Base-by-base conservation (phyloP, 108 stramenopile species). In the Parmales sp. region DNA sequence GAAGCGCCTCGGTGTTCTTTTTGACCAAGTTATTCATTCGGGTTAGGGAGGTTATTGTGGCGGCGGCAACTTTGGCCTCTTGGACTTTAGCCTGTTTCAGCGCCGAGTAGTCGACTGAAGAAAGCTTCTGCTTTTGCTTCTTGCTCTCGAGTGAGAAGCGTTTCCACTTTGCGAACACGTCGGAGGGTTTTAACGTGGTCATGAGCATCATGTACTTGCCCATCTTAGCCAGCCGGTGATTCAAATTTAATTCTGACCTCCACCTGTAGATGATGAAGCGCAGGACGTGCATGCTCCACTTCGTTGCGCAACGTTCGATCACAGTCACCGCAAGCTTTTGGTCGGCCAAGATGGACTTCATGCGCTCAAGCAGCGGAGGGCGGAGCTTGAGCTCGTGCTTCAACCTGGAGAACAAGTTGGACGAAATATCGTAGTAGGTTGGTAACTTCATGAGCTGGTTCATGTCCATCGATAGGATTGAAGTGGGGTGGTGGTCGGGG, bases 201-300 rank as follows among this genome's bases (percentile, higher is more conserved):
- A 60, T 60, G 13, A 13, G 29, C 3, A 60, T 5, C 28, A 60
- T 28, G 54, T 28, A 60, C 31, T 60, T 60, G 29, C 54, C 54
- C 54, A 60, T 60, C 9, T 34, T 11, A 28, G 36, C 36, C 54
- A 28, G 29, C 54, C 36, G 29, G 8, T 29, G 9, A 3, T 60
- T 31, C 54, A 28, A 4, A 13, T 60, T 34, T 20, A 60, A 13
- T 6, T 31, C 25, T 5, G 9, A 34, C 54, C 54, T 23, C 54
- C 54, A 60, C 31, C 54, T 20, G 31, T 60, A 60, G 2, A 60
- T 60, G 26, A 60, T 60, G 26, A 34, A 34, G 6, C 54, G 3
- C 54, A 60, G 28, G 13, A 60, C 36, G 54, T 60, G 54, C 31
- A 34, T 60, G 31, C 31, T 34, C 54, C 54, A 60, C n/a, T 19